Evolutionary conservation across 805 yeast species (phyloP), one percentile per base, ranked within the genome.

Genomic region (Metschnikowia drakensbergensis): DNA sequence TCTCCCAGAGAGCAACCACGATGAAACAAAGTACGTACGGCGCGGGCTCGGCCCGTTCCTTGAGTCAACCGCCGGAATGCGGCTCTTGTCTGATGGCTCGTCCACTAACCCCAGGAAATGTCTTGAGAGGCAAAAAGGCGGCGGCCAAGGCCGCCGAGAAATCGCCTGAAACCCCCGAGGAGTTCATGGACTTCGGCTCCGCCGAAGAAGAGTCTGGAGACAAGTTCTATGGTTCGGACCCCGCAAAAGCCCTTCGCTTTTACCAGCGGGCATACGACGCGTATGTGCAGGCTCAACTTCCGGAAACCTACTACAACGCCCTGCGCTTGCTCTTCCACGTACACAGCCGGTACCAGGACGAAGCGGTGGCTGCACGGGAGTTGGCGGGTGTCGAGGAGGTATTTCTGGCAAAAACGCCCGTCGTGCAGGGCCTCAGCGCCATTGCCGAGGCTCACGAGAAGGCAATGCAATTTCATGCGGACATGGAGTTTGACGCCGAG

Each of bases 191-290:
- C 30, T 66, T 66, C 44, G 92, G 82, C 1, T 71, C 82, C 0
- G 69, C 68, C 8, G 82, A 80, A 47, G 92, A 85, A 59, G 91
- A 85, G 50, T 75, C 80, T n/a, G 92, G 88, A 0, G 91, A 85
- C 58, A 63, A 91, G 41, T 86, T 90, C 89, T 61, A 80, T 5
- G 70, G 80, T 1, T 80, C 88, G 0, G 91, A 85, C 55, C 60
- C 83, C 5, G 67, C 85, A 8, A 85, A 86, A 54, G 78, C 83
- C 0, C 62, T 85, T 9, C 62, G 91, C 35, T 84, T 84, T 54
- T 85, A 83, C 60, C 83, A 82, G 54, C 67, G 75, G 44, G 84
- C 89, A 0, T 77, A 70, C 52, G 61, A 59, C 8, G 54, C 62
- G 37, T 84, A 84, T 6, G 39, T 25, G 35, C 53, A 13, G 46